Evolutionary conservation across 1,139 yeast species (phyloP).

Genomic region (Magnusiomyces ingens): DNA sequence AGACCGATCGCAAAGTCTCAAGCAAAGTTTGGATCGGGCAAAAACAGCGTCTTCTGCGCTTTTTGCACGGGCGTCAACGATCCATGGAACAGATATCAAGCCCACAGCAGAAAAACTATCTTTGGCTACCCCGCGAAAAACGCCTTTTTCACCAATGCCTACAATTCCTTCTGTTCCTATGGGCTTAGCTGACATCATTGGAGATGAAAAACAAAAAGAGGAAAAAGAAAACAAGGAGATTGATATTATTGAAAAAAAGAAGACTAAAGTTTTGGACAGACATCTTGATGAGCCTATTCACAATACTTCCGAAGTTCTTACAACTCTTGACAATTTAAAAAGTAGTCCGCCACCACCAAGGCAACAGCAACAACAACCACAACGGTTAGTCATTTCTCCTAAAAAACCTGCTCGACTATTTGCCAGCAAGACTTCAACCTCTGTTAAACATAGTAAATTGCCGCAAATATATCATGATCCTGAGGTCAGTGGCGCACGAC

Average conservation of each 20-base stretch:
- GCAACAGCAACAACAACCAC: not conserved
- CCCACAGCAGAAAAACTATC: not conserved
- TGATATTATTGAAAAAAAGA: conserved; percentile 16
- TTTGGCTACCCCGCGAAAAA: not conserved
- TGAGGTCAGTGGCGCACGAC: not conserved
- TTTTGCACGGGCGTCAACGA: not conserved
- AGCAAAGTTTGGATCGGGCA: conserved; percentile 1
- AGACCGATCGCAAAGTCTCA: conserved; percentile 5
- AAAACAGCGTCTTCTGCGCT: not conserved
- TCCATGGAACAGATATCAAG: not conserved
- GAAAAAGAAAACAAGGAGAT: conserved; percentile 22
- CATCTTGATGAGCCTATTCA: not conserved
- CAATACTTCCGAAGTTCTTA: not conserved
- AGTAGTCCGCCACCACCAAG: not conserved
- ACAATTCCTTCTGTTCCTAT: not conserved
- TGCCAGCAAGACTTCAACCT: too few relatives aligned
- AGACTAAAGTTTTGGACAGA: not conserved
- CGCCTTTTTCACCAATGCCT: not conserved
- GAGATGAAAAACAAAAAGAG: conserved; percentile 22
- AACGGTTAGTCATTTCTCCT: not conserved
- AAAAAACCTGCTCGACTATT: not conserved
- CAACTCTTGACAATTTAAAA: not conserved
- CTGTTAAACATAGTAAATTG: too few relatives aligned
- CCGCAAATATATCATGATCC: not conserved
- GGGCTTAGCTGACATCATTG: conserved; percentile 3